Conservation (phyloP, 108 stramenopile species). For the Nannochloropsis gaditana region DNA sequence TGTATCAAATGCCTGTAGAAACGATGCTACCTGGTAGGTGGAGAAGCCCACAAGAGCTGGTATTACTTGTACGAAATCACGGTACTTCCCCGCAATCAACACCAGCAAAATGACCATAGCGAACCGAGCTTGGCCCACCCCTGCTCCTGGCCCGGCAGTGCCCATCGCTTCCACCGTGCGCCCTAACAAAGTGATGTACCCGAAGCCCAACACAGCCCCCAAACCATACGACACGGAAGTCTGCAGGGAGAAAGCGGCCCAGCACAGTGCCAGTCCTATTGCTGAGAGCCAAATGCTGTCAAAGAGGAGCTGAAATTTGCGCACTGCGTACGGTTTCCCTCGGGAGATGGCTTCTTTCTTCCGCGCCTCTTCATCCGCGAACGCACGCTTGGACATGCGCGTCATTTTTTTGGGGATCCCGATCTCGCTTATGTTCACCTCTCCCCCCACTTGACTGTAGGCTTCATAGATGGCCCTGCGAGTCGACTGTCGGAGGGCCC, state of each 20-base stretch:
- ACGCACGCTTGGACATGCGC: not conserved
- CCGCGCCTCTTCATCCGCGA: not conserved
- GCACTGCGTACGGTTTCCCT: not conserved
- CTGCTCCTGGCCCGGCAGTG: not conserved
- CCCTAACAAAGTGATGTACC: not conserved
- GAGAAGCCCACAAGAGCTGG: not conserved
- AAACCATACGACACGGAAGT: not conserved
- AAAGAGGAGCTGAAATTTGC: constrained; percentile 13
- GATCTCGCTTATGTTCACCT: not conserved
- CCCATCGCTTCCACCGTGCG: constrained; percentile 1
- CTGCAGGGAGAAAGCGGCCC: not conserved
- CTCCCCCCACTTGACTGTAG: not conserved
- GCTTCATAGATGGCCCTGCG: constrained; percentile 2
- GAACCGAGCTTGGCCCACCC: not conserved
- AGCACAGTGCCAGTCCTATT: not conserved
- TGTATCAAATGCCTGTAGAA: not conserved
- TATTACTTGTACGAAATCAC: not conserved
- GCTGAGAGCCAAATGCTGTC: not conserved
- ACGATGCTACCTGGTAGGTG: not conserved
- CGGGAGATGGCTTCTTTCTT: not conserved
- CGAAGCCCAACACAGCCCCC: not conserved
- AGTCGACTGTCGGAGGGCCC: not conserved
- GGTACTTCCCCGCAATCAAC: not conserved
- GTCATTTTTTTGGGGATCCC: not conserved
- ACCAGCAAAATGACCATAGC: not conserved